Evolutionary conservation across 345 rosid genomes (phyloP).

Genomic region (Anastatica hierochuntica): DNA sequence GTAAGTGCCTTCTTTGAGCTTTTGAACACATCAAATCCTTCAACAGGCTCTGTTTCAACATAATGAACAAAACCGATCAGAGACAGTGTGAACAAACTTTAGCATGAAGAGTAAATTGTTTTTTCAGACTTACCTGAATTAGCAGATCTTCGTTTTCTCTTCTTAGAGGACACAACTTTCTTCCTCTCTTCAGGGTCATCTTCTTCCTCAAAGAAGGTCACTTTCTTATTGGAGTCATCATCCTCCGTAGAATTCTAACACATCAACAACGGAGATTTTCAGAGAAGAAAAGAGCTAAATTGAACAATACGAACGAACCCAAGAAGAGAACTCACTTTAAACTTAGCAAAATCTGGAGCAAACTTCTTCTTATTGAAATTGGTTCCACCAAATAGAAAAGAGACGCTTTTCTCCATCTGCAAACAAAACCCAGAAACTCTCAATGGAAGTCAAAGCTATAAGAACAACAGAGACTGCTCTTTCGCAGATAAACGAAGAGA

Average conservation of each 20-base stretch:
- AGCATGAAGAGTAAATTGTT: not conserved
- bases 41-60: constrained; percentile 37
- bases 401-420: constrained; percentile 51
- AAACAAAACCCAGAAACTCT: not conserved
- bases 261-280: not conserved
- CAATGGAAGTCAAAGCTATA: not conserved
- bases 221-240: constrained; percentile 23
- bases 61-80: not conserved
- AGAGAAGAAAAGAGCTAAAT: not conserved
- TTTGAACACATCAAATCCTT: constrained; percentile 74
- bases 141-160: constrained; percentile 50
- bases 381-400: constrained; percentile 77
- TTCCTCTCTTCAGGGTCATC: constrained; percentile 28
- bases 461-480: not conserved
- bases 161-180: constrained; percentile 27
- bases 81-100: not conserved
- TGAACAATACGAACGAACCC: not conserved
- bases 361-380: constrained; percentile 53
- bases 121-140: constrained; percentile 31
- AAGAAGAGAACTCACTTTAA: constrained; percentile 33
- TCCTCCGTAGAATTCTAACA: constrained; percentile 34
- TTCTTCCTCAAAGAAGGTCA: constrained; percentile 30
- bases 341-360: constrained; percentile 49
- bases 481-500: not conserved
- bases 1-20: constrained; percentile 30